Conservation (phyloP, 208 protist genomes). For the Leishmania amazonensis region DNA sequence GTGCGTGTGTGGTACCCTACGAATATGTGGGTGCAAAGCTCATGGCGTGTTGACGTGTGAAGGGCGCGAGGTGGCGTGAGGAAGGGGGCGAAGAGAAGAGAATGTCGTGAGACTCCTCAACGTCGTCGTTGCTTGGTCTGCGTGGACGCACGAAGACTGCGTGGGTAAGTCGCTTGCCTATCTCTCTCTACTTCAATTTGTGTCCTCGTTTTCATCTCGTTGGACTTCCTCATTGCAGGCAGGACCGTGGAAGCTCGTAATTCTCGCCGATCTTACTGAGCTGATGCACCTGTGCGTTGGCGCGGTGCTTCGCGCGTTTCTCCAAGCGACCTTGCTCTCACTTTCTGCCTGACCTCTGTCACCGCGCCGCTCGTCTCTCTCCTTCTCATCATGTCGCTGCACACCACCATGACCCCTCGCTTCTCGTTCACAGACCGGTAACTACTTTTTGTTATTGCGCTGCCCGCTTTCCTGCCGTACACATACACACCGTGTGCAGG, state of each 20-base stretch:
- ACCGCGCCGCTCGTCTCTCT: neutral
- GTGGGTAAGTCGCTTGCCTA: neutral
- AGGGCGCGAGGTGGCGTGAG: neutral
- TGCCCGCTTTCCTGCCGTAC: neutral
- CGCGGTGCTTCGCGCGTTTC: neutral
- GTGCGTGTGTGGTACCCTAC: neutral
- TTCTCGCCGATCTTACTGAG: neutral
- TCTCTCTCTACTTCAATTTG: neutral
- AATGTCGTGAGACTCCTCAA: neutral
- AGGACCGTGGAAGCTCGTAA: neutral
- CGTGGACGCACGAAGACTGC: neutral
- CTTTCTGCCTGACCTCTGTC: neutral
- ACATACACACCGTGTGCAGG: neutral
- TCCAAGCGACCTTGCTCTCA: neutral
- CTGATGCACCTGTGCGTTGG: neutral
- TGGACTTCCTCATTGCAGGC: neutral
- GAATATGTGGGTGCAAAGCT: neutral
- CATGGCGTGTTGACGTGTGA: neutral
- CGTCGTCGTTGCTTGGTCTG: neutral
- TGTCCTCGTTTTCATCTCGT: neutral
- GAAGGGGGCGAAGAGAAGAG: neutral
- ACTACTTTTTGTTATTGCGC: neutral
- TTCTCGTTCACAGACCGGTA: neutral
- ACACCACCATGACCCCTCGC: neutral
- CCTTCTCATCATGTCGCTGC: neutral